These are phyloP conservation scores for Fraxinus anomala DNA, from an alignment of 257 asterid species.

Conservation along the genomic window DNA sequence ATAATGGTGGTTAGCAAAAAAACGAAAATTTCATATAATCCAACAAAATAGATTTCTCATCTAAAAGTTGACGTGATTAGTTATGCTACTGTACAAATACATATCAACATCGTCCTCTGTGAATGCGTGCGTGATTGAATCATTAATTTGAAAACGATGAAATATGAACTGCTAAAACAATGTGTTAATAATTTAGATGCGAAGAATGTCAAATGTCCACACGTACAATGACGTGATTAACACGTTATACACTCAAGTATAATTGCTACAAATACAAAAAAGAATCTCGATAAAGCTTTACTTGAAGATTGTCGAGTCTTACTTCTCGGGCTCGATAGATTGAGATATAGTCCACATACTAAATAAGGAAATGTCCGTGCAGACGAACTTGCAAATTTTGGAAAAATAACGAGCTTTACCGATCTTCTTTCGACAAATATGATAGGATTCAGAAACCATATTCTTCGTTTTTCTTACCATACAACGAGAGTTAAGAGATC, in stretches of 20 bases:
- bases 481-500: no score
- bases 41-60: background rate
- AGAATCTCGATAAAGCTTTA: no score
- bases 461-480: no score
- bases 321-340: background rate
- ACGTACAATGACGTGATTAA: background rate
- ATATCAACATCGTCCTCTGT: background rate
- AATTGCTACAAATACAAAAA: no score
- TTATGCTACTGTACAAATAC: background rate
- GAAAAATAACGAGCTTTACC: no score
- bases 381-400: background rate
- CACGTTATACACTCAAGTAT: no score
- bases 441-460: no score
- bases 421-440: background rate
- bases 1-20: background rate
- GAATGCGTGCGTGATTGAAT: background rate
- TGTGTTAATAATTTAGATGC: background rate
- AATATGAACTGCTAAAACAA: background rate
- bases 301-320: background rate
- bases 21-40: background rate
- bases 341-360: background rate
- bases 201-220: background rate
- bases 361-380: background rate
- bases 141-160: background rate
- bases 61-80: background rate